Base-by-base conservation (phyloP, 495 filamentous ascomycete species). In the Neurospora sp. region DNA sequence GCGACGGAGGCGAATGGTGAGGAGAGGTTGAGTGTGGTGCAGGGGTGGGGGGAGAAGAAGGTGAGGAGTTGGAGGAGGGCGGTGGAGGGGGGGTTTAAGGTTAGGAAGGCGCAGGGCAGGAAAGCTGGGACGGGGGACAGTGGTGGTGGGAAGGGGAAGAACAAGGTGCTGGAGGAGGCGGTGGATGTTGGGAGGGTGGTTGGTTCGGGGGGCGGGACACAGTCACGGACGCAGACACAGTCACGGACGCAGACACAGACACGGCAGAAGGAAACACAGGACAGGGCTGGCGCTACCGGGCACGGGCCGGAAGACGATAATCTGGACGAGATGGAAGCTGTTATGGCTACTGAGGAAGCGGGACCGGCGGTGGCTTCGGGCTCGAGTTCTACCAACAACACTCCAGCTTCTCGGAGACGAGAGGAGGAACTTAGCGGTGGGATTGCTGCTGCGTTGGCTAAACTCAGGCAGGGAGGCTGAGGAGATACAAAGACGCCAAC, bases 1-100 rank as follows among this genome's bases (percentile, higher is more conserved):
- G 90, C 92, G 1, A 96, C 23, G 27, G 27, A 66, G 49, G 20
- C 49, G 49, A 31, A 60, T 14, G 54, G 54, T 0, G 54, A 66
- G 54, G 54, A 99, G 77, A 92, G 96, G 81, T 85, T 98, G 62
- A 87, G 89, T 38, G 80, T 92, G 54, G 89, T 99, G 38, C 87
- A 91, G 7, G 96, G 96, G 11, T 98, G 95, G 95, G 96, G 96
- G 20, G 93, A 97, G 84, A 95, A 92, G 84, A 99, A 98, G 81
- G 93, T 97, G 8, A 89, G 90, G 78, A 87, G 87, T 72, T 98
- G 95, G 93, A 92, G 88, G 78, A 86, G 82, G 71, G 90, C 90
- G 5, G 93, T 98, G 8, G 85, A 93, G 71, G 94, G 96, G 82
- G 92, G 92, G 8, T 98, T 98, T 77, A 82, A 93, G 75, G 88